phyloP scores from a whole-genome alignment of 2,329 filamentous ascomycete genomes.

The Blastomyces percursus region DNA sequence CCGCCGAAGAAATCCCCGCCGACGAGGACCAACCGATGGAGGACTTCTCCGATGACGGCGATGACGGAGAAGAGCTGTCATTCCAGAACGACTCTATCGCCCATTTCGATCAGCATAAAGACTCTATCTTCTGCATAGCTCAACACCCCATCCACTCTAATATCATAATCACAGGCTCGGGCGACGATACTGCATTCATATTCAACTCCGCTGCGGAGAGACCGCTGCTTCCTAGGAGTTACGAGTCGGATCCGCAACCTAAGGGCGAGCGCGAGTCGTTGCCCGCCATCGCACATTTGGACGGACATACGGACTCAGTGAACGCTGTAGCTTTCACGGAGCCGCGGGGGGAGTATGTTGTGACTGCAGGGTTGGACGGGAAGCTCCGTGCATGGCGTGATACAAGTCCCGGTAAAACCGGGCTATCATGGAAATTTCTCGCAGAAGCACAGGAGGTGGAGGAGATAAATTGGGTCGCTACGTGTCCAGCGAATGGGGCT shows the following conservation, averaged over 20 bases:
- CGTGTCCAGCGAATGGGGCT: constrained; percentile 54
- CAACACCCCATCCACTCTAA: constrained; percentile 72
- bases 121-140: constrained; percentile 89
- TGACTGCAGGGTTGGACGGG: constrained; percentile 84
- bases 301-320: constrained; percentile 87
- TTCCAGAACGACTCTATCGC: constrained; percentile 87
- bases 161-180: constrained; percentile 79
- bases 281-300: constrained; percentile 58
- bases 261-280: constrained; percentile 50
- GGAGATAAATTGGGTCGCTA: constrained; percentile 80
- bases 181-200: constrained; percentile 76
- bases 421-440: constrained; percentile 53
- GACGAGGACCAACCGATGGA: constrained; percentile 72
- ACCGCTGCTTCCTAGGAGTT: constrained; percentile 66
- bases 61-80: constrained; percentile 53
- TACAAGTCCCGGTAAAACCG: constrained; percentile 36
- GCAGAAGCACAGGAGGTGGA: constrained; percentile 80
- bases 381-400: constrained; percentile 60
- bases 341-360: constrained; percentile 68
- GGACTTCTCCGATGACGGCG: constrained; percentile 54
- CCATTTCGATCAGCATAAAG: constrained; percentile 81
- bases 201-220: constrained; percentile 59
- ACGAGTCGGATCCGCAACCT: constrained; percentile 54
- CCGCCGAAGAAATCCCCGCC: constrained; percentile 62
- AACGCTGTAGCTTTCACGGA: constrained; percentile 77